A percentile compares a stretch with the other conserved stretches of the same genome.
Evolutionary conservation across 2,329 filamentous ascomycete species (phyloP).

Genomic region (Helotiales sp.): DNA sequence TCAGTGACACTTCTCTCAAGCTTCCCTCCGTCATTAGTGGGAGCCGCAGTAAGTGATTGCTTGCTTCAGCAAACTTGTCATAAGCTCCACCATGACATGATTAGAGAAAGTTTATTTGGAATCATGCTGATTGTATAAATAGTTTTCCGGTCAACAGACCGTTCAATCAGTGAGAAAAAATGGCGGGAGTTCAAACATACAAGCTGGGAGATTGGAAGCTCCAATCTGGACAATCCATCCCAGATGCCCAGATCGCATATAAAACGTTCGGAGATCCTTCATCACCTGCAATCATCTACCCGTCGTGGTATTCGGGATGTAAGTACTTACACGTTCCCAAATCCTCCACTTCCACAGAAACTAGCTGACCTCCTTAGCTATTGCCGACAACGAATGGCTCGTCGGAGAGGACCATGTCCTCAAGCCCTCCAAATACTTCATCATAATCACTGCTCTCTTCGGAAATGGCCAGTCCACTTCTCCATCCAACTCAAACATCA

Average conservation of each 20-base stretch:
- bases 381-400: conserved; percentile 75
- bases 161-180: no score
- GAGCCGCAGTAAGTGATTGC: background rate
- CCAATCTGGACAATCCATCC: conserved; percentile 61
- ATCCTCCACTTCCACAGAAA: no score
- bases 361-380: conserved; percentile 39
- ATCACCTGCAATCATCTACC: conserved; percentile 70
- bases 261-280: conserved; percentile 69
- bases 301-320: conserved; percentile 72
- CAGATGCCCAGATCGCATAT: conserved; percentile 70
- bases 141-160: no score
- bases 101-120: background rate
- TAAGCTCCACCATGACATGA: background rate
- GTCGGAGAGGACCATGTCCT: conserved; percentile 52
- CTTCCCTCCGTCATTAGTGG: background rate
- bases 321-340: conserved; percentile 25
- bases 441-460: conserved; percentile 68
- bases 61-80: background rate
- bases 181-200: conserved; percentile 44
- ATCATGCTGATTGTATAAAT: background rate
- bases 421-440: conserved; percentile 64
- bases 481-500: conserved; percentile 59
- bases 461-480: conserved; percentile 69
- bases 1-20: background rate
- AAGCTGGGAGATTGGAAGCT: conserved; percentile 66